Evolutionary conservation across 345 rosid species (phyloP).

Genomic region (Lenwebbia sp.): DNA sequence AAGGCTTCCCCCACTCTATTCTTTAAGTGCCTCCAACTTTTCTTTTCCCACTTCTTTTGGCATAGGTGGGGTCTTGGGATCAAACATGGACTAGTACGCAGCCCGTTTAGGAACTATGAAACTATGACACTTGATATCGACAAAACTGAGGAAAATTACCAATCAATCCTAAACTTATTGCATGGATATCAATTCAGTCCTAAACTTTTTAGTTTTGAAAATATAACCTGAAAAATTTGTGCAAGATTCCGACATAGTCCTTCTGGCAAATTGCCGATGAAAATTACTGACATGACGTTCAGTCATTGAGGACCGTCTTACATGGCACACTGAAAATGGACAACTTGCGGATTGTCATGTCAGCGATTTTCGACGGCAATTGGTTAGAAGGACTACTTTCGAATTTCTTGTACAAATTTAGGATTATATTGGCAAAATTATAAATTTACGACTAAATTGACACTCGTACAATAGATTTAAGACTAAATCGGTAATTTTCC

Average conservation of each 20-base stretch:
- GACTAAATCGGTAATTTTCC: neutral
- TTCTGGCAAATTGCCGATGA: fast-evolving
- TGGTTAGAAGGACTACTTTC: neutral
- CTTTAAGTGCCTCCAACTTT: neutral
- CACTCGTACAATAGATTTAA: too few relatives aligned
- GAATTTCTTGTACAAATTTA: fast-evolving
- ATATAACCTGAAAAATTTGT: fast-evolving
- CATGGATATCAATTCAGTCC: fast-evolving
- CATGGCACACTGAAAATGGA: fast-evolving
- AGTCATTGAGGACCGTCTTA: neutral
- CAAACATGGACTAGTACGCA: neutral
- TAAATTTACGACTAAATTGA: neutral
- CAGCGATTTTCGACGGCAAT: fast-evolving
- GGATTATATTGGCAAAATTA: neutral
- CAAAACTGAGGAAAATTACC: neutral
- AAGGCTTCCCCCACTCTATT: neutral
- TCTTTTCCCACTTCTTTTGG: neutral
- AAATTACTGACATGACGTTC: neutral
- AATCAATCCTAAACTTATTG: neutral
- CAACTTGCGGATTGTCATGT: neutral
- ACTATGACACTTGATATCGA: neutral
- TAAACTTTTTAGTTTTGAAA: neutral
- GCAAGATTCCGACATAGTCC: fast-evolving
- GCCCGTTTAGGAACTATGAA: neutral
- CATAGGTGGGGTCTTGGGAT: neutral